Base-by-base conservation (phyloP, 2,329 filamentous ascomycete species). In the Phoma sp. region DNA sequence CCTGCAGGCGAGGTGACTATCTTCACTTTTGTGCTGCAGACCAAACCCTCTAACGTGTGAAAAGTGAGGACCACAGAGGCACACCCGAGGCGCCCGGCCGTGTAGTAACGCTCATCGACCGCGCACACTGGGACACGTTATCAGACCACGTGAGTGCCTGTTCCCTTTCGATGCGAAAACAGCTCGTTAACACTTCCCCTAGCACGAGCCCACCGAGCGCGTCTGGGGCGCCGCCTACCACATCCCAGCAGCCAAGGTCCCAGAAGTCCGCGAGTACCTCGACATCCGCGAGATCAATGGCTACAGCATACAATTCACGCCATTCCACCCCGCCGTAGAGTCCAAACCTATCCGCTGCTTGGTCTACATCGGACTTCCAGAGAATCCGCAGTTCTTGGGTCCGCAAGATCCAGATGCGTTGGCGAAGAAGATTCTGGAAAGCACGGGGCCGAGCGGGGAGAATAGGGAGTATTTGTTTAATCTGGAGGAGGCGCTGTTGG, bases 251-350 rank as follows among this genome's bases (percentile, higher is more conserved):
- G 81, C 85, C 2, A 84, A 87, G 63, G 92, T 96, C 21, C 83
- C 86, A 57, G 88, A 94, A 77, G 94, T 97, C 4, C 88, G 91
- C 64, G 84, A 88, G 55, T 97, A 97, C 74, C 90, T 99, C 43
- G 93, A 98, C 76, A 94, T 97, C 62, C 88, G 95, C 40, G 95
- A 99, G 77, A 96, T 98, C 72, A 96, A 98, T 78, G 95, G 95
- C 24, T 99, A 99, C 77, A 91, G 88, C 49, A 96, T 96, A 63
- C 93, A 97, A 76, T 91, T 92, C 75, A 91, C 92, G 25, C 86
- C 89, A 0, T 97, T 98, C 74, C 82, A 93, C 67, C 87, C 88
- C 6, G 81, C 84, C 4, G 61, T 74, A 39, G 47, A 40, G 32
- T 49, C 64, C 15, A 65, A 67, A 17, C 63, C 69, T 0, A 65